Conservation (phyloP, 2,329 filamentous ascomycete genomes). For the Cryphonectria japonica region DNA sequence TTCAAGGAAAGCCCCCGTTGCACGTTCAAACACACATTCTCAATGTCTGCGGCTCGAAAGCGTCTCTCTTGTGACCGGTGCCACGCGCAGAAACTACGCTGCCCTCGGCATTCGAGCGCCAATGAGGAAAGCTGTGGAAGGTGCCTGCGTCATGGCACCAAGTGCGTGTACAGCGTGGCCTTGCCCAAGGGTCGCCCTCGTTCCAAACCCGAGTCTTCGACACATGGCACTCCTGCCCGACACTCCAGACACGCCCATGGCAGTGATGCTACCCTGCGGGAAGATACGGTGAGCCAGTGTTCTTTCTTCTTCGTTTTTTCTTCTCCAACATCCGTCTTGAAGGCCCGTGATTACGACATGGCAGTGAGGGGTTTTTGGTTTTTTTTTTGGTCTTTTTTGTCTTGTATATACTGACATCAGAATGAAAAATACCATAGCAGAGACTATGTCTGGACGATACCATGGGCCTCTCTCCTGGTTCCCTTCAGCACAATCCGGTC, state of each 20-base stretch:
- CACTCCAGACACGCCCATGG: background rate
- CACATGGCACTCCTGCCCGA: background rate
- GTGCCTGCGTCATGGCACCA: background rate
- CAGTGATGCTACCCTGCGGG: background rate
- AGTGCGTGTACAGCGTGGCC: conserved; percentile 4
- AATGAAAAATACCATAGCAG: background rate
- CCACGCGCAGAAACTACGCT: conserved; percentile 9
- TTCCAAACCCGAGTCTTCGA: background rate
- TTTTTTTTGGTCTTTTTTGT: no score
- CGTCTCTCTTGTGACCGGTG: conserved; percentile 7
- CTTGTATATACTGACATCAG: background rate
- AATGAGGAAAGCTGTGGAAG: background rate
- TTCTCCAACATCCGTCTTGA: no score
- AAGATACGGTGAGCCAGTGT: background rate
- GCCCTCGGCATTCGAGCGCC: background rate
- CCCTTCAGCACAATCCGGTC: background rate
- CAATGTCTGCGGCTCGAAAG: background rate
- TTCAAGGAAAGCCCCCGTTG: background rate
- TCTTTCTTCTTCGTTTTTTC: no score
- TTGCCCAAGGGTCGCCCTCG: background rate
- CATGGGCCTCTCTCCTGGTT: background rate
- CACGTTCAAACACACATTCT: background rate
- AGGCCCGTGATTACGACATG: no score
- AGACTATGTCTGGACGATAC: background rate
- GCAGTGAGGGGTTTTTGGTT: no score